Evolutionary conservation across 345 rosid species (phyloP), one percentile per base, ranked within the genome.

Genomic region (Populus davidiana): DNA sequence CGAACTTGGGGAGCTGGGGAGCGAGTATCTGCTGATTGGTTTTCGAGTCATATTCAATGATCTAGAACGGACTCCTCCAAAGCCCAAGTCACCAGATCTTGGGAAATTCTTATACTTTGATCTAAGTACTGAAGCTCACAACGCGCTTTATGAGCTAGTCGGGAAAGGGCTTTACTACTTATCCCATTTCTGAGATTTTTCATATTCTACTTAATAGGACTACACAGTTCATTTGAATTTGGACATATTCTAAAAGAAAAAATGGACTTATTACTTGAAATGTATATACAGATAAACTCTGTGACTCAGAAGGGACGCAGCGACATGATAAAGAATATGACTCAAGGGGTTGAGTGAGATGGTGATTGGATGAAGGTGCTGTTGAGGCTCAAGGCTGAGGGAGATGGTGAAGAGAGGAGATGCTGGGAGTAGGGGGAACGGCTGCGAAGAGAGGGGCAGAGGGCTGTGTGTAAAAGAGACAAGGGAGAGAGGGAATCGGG

Each of bases 21-120:
- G 75, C 44, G 79, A 75, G 81, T 71, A 85, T 75, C 86, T 84
- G 31, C 66, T 81, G 59, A 78, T 72, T 63, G 81, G 74, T 47
- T 81, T 85, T 50, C 77, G 85, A 72, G 52, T 69, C 50, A 75
- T 17, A 75, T 75, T 67, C 20, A 68, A 54, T 33, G 75, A 73
- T 25, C 86, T 76, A 41, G 65, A 77, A 25, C 64, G 25, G 47
- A 67, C 49, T 21, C 59, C 82, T 27, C 80, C 82, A 41, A 49
- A 74, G 16, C 76, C 84, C 1, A 83, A 49, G 54, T 79, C 81
- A 47, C 61, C 81, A 29, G 56, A 73, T 79, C 81, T 90, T 72
- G 97, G 94, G 36, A 88, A 83, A 47, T 90, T 94, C 78, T 76
- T 90, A 80, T 91, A 90, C 83, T 90, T 91, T 29, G 88, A 88